phyloP scores from a whole-genome alignment of 441 rosid species.

The Manihot esculenta region DNA sequence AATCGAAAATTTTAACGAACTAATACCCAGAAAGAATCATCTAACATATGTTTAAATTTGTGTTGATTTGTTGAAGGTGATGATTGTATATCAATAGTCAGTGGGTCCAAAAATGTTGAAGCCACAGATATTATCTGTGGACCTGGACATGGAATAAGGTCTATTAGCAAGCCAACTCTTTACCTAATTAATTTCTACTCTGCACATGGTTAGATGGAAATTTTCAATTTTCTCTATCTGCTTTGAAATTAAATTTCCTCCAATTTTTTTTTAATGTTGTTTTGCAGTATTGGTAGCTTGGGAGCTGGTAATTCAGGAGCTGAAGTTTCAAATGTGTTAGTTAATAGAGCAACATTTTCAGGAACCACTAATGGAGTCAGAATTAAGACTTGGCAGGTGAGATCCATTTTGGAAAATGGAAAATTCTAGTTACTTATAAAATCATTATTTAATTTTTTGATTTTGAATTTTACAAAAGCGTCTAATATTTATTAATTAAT shows the following conservation, averaged over 20 bases:
- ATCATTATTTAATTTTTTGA: too few relatives aligned
- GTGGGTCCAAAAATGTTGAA: slow-evolving; percentile 72
- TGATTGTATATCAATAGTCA: slow-evolving; percentile 86
- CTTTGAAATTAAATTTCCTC: neutral
- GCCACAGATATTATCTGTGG: slow-evolving; percentile 82
- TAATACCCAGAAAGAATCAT: too few relatives aligned
- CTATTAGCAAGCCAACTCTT: slow-evolving; percentile 24
- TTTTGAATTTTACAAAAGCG: too few relatives aligned
- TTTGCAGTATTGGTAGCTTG: slow-evolving; percentile 82
- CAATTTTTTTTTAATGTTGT: neutral
- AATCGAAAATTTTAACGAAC: neutral
- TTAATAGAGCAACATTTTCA: slow-evolving; percentile 59
- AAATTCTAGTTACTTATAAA: too few relatives aligned
- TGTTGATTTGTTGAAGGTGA: slow-evolving; percentile 51
- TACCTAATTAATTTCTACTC: slow-evolving; percentile 28
- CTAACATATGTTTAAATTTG: neutral
- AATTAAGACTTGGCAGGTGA: slow-evolving; percentile 98
- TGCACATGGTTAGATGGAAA: neutral
- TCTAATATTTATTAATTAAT: too few relatives aligned
- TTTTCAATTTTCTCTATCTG: too few relatives aligned
- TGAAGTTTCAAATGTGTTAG: slow-evolving; percentile 73
- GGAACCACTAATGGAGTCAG: slow-evolving; percentile 92
- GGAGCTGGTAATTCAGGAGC: slow-evolving; percentile 63
- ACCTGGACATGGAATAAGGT: slow-evolving; percentile 96
- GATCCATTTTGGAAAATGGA: neutral